Evolutionary conservation across 78 protist species (phyloP).

Genomic region (Dictyostelium firmibasis): DNA sequence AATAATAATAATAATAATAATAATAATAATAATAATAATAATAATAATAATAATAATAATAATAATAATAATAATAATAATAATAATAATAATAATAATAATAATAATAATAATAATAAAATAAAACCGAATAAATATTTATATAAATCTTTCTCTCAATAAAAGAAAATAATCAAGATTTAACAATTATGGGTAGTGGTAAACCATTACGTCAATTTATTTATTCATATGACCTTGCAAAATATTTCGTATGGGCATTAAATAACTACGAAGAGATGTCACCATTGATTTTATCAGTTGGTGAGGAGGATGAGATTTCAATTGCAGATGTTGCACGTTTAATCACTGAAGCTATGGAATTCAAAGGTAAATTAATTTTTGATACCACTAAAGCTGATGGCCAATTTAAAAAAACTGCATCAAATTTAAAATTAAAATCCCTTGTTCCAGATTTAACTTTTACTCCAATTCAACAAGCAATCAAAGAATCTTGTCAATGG

Average conservation of each 20-base stretch:
- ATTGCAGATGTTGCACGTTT: slow-evolving; percentile 86
- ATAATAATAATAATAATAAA: neutral
- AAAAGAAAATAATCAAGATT: slow-evolving; percentile 54
- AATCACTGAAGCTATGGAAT: slow-evolving; percentile 86
- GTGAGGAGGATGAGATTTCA: slow-evolving; percentile 91
- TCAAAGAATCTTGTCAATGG: slow-evolving; percentile 86
- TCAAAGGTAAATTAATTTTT: slow-evolving; percentile 80
- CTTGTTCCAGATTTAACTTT: slow-evolving; percentile 88
- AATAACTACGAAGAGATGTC: slow-evolving; percentile 84
- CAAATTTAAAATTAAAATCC: slow-evolving; percentile 87
- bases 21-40: no score
- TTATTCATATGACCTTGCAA: slow-evolving; percentile 89
- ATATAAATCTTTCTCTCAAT: neutral
- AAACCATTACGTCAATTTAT: slow-evolving; percentile 95
- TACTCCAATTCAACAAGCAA: slow-evolving; percentile 88
- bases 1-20: no score
- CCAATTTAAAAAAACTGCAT: slow-evolving; percentile 96
- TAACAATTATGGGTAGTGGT: slow-evolving; percentile 91
- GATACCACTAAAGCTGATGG: slow-evolving; percentile 96
- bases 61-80: no score
- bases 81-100: neutral
- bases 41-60: no score
- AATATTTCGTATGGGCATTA: slow-evolving; percentile 86
- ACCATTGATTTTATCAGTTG: slow-evolving; percentile 93
- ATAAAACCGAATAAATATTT: neutral